Percentiles rank a stretch among this genome's conserved stretches.
phyloP scores from a whole-genome alignment of 2,329 filamentous ascomycete genomes.

The Botrytis porri region DNA sequence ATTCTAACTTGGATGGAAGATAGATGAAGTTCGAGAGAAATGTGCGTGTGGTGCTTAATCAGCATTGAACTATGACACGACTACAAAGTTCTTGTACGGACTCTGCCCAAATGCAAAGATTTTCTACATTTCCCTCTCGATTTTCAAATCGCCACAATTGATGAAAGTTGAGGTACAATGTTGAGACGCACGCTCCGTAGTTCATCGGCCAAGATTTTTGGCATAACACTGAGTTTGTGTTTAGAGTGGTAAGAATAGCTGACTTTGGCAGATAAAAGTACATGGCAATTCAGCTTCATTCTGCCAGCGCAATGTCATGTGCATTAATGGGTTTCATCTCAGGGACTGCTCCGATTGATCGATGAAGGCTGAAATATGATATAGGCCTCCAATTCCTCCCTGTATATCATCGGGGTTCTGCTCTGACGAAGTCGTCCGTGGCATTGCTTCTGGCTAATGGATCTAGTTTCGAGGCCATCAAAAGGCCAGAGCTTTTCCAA shows the following conservation, averaged over 20 bases:
- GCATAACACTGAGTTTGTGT: background rate
- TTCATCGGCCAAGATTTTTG: background rate
- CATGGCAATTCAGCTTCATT: background rate
- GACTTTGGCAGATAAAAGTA: background rate
- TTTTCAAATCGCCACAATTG: background rate
- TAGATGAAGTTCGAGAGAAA: background rate
- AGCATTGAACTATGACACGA: background rate
- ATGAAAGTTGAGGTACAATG: background rate
- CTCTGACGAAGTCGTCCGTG: background rate
- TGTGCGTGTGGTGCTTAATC: background rate
- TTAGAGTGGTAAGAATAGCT: background rate
- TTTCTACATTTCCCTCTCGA: background rate
- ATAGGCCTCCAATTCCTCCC: background rate
- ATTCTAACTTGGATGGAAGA: background rate
- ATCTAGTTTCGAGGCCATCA: background rate
- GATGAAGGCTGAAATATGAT: background rate
- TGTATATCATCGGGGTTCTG: background rate
- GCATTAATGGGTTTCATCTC: accelerated
- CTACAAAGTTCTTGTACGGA: too few relatives aligned
- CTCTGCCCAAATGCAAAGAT: background rate
- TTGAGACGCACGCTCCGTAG: background rate
- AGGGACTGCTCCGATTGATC: background rate
- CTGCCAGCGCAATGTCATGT: background rate
- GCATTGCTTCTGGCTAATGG: background rate
- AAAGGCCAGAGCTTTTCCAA: background rate